phyloP scores from a whole-genome alignment of 1,284 basidiomycete species.

The Binderoboletus segoi region DNA sequence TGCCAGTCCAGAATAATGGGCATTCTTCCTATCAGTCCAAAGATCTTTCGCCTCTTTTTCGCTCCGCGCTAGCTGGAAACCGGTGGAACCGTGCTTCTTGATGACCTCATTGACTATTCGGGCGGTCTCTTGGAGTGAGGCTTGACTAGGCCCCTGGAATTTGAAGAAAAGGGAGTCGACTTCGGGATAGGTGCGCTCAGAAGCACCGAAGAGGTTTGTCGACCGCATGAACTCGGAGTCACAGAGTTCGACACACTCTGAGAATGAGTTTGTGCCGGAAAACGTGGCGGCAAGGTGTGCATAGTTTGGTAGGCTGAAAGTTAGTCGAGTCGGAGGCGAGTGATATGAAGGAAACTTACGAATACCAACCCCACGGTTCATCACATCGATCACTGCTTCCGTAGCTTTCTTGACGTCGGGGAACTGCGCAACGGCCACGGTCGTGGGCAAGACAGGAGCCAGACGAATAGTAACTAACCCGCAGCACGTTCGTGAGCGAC shows the following conservation, averaged over 20 bases:
- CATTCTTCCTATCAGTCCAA: constrained; percentile 88
- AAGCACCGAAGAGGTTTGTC: constrained; percentile 66
- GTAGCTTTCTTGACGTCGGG: constrained; percentile 67
- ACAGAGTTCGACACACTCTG: constrained; percentile 78
- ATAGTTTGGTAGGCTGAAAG: neutral
- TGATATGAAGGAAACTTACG: constrained; percentile 45
- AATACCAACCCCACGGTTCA: constrained; percentile 74
- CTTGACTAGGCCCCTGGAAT: constrained; percentile 72
- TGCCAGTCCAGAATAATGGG: constrained; percentile 71
- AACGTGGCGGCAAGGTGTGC: neutral
- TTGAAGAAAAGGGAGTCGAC: constrained; percentile 86
- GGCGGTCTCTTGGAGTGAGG: constrained; percentile 66
- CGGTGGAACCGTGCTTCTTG: constrained; percentile 66
- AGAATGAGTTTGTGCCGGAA: neutral
- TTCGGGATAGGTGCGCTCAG: constrained; percentile 63
- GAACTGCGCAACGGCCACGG: constrained; percentile 70
- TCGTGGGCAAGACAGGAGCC: constrained; percentile 79
- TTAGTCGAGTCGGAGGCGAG: neutral
- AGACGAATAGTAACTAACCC: constrained; percentile 73
- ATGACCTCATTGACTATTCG: constrained; percentile 59
- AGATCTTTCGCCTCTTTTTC: constrained; percentile 74
- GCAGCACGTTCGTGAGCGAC: constrained; percentile 1
- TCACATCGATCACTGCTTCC: constrained; percentile 73
- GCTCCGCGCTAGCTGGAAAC: constrained; percentile 69
- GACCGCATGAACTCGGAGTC: constrained; percentile 73